Evolutionary conservation across 495 filamentous ascomycete species (phyloP), one percentile per base, ranked within the genome.

Genomic region (Aspergillus funiculosus): DNA sequence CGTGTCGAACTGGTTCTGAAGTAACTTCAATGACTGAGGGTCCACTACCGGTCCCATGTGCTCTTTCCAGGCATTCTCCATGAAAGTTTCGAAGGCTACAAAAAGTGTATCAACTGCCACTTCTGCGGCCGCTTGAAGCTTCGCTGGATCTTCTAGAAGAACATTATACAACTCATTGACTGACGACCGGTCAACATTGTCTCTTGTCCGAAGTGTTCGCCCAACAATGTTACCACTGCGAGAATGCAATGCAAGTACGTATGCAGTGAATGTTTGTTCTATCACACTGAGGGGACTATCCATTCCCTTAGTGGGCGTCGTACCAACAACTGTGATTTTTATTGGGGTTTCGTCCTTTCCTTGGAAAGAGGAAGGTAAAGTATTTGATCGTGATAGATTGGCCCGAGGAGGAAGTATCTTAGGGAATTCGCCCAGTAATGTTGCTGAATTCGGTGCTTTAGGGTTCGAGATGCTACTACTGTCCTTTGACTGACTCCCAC

Each of bases 81-180:
- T 73, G 50, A 96, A 98, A 48, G 92, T 95, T 54, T 94, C 89
- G 57, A 98, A 98, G 1, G 91, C 87, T 13, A 83, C 83, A 54
- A 96, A 95, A 7, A 96, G 73, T n/a, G 91, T 82, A 58, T 95
- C 89, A 15, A 95, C 80, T 9, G 86, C 75, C 3, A 85, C 76
- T 46, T 95, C 86, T 1, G 81, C 78, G 3, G 86, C 80, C 9
- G 80, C 70, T 39, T 94, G 80, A 30, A 85, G 68, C 49, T 83
- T 85, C 38, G 74, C 81, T 0, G 89, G 86, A 51, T 86, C 81
- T 62, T 94, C 89, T 29, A 95, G 56, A 22, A 95, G 73, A 24
- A 78, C 71, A 54, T 95, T 95, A 67, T 94, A 95, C n/a, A 95
- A 71, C 51, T 94, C 88, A 59, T 95, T 94, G 39, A 94, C 82